A percentile compares a stretch with the other conserved stretches of the same genome.
phyloP scores from a whole-genome alignment of 2,329 filamentous ascomycete genomes.

The Cercospora zeae-maydis region DNA sequence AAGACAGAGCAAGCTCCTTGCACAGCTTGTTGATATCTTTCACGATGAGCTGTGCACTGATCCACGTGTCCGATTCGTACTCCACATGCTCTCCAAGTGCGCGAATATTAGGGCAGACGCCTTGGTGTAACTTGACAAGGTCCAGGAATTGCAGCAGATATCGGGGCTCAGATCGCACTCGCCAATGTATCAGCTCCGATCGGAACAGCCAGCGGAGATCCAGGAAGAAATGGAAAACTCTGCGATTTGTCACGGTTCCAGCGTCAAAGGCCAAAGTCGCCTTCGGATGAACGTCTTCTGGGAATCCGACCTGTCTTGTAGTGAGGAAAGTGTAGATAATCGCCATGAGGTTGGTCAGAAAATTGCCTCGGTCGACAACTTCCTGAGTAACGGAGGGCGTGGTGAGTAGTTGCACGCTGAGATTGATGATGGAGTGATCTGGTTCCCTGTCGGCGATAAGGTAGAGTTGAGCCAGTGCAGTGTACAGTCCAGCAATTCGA shows the following conservation, averaged over 20 bases:
- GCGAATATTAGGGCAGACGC: conserved; percentile 89
- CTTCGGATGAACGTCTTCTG: conserved; percentile 79
- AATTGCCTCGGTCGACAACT: conserved; percentile 91
- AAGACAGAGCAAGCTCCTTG: conserved; percentile 82
- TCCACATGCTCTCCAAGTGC: conserved; percentile 95
- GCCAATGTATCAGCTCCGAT: conserved; percentile 81
- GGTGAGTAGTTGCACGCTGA: conserved; percentile 93
- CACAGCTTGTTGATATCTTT: conserved; percentile 92
- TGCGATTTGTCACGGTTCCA: conserved; percentile 87
- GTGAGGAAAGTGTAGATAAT: conserved; percentile 98
- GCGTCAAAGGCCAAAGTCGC: conserved; percentile 90
- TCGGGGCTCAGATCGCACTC: conserved; percentile 74
- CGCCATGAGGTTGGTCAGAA: conserved; percentile 88
- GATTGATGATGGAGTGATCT: conserved; percentile 96
- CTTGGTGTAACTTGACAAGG: conserved; percentile 91
- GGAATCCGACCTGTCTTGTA: conserved; percentile 90
- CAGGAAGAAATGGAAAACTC: conserved; percentile 97
- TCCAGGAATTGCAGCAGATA: conserved; percentile 95
- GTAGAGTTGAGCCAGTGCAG: conserved; percentile 87
- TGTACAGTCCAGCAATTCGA: conserved; percentile 93
- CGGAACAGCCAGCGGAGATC: conserved; percentile 89
- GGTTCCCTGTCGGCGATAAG: conserved; percentile 94
- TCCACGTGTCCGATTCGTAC: conserved; percentile 98
- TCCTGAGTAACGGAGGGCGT: conserved; percentile 96
- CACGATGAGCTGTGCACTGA: conserved; percentile 89